These are phyloP conservation scores for Tricholomella constricta DNA, from an alignment of 768 basidiomycete species.

Conservation along the genomic window DNA sequence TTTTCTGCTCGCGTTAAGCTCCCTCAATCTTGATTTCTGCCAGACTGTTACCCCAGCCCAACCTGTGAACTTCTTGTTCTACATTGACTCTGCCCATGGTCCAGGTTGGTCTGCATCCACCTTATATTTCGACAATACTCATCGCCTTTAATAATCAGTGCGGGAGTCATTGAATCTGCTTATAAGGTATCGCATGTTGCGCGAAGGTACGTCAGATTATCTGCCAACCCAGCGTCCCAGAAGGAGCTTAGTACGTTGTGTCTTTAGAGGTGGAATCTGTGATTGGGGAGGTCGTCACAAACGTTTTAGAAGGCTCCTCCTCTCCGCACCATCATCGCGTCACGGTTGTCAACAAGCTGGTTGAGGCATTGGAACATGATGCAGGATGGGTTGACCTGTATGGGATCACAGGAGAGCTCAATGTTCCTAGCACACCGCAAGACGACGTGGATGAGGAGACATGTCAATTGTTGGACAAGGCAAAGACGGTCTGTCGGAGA, in stretches of 20 bases:
- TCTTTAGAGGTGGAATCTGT: conserved; percentile 66
- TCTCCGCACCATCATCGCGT: conserved; percentile 39
- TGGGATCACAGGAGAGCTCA: conserved; percentile 67
- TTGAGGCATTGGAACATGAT: conserved; percentile 63
- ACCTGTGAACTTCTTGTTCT: conserved; percentile 80
- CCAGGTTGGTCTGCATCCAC: conserved; percentile 48
- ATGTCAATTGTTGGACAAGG: conserved; percentile 29
- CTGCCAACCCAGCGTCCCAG: background rate
- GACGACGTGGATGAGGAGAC: conserved; percentile 30
- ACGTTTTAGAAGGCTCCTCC: conserved; percentile 38
- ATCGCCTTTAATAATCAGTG: conserved; percentile 37
- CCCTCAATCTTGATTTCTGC: background rate
- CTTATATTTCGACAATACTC: background rate
- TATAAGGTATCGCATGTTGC: conserved; percentile 77
- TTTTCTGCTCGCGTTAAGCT: conserved; percentile 1
- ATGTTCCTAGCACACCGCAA: conserved; percentile 47
- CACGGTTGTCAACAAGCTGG: conserved; percentile 47
- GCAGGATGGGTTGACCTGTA: conserved; percentile 72
- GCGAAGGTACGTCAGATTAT: conserved; percentile 61
- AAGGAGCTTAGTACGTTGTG: background rate
- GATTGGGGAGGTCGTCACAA: conserved; percentile 51
- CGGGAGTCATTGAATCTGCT: conserved; percentile 61
- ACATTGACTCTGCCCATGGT: conserved; percentile 63
- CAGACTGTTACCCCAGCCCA: conserved; percentile 78
- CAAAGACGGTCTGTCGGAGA: conserved; percentile 31